Base-by-base conservation (phyloP, 176 grass and related monocot species). In the Avena eriantha region DNA sequence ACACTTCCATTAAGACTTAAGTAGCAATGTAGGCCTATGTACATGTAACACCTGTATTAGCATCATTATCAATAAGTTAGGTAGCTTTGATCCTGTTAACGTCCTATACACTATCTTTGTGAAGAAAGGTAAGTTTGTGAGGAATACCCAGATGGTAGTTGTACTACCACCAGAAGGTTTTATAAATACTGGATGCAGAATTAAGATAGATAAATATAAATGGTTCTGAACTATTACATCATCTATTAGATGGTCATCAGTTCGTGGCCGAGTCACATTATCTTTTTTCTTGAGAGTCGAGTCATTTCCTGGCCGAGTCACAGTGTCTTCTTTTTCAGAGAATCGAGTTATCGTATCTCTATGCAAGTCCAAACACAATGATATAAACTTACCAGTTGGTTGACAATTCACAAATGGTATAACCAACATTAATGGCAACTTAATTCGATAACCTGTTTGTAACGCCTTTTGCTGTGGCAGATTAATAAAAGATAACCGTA, bases 71-170 rank as follows among this genome's bases (percentile, higher is more conserved):
- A 58, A 80, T 75, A 69, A 68, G 43, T 23, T 10, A 43, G 29
- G 43, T 70, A 77, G 71, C 8, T 78, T 83, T 73, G 55, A 72
- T 78, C 24, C 11, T 76, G 73, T 34, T 33, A 39, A 39, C 16
- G 3, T 69, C 39, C 3, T 36, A 39, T 39, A 39, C 36, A 7
- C 39, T 69, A 16, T 69, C 16, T 36, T 16, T 36, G 33, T 69
- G 66, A 69, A 69, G 17, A 69, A 69, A 39, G 33, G 29, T 35
- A 39, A 15, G 16, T 69, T 36, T 21, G 66, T 76, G 33, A 76
- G 9, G 48, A 51, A 53, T 76, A 76, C 47, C 73, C 24, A 53
- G 73, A 76, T 17, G 14, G 49, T 24, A 76, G 16, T 9, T 54
- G 15, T 34, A 76, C 17, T 33, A 18, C 73, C 73, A 33, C 21